Evolutionary conservation across 768 basidiomycete species (phyloP), one percentile per base, ranked within the genome.

Genomic region (Amanita thiersii): DNA sequence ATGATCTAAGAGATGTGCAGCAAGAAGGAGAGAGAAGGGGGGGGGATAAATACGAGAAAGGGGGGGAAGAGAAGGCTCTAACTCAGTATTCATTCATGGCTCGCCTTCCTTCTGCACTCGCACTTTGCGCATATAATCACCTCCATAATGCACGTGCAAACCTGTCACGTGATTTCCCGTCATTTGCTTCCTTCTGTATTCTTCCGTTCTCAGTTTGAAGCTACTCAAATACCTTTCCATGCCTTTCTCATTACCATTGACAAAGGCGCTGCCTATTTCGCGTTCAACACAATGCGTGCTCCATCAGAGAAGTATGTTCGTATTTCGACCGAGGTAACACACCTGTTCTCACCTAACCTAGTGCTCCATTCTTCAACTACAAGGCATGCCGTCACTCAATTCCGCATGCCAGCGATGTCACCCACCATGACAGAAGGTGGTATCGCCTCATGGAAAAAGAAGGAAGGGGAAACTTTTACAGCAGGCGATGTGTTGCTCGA

Each of bases 361-460:
- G 41, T 20, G 24, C 33, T 43, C 14, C 41, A 43, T 29, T 43
- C 41, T 7, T 25, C 41, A 11, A 11, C 24, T 26, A 10, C 5
- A 8, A 43, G 53, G 32, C 61, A 61, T 49, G 88, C 82, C 23
- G 70, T 88, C 38, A 80, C 86, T 36, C 73, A 79, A 47, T 75
- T 94, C 45, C 66, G 76, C 51, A 94, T 97, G 90, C 93, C 93
- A 3, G 93, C 93, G 45, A 94, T 97, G 91, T 92, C 86, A 2
- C 92, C 91, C 10, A 94, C 90, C 9, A 92, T 97, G 86, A 91
- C 87, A 0, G 92, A 96, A 62, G 92, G 93, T 32, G 90, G 85
- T 2, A 87, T 98, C 48, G 69, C 89, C 0, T 71, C 70, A 3
- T 97, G 94, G 92, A 96, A 94, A 69, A 83, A 83, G 64, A 72